A percentile compares a stretch with the other conserved stretches of the same genome.
Conservation (phyloP, 805 yeast species). For the Metschnikowia colocasiae region DNA sequence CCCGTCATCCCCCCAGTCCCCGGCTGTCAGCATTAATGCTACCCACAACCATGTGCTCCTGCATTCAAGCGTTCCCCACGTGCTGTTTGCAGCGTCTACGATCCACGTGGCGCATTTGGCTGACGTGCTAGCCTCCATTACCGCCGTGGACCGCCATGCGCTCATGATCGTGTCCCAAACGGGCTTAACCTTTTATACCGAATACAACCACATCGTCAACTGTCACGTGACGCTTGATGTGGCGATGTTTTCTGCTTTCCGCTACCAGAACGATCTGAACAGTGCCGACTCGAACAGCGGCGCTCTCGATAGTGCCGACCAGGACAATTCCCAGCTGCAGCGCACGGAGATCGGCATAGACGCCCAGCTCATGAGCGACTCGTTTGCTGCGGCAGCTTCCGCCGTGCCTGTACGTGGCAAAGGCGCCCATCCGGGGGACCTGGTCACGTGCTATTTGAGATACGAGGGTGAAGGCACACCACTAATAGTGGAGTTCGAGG, state of each 20-base stretch:
- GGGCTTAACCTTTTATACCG: slow-evolving; percentile 34
- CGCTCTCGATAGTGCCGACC: not conserved
- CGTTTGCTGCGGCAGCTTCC: slow-evolving; percentile 32
- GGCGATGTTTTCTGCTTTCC: slow-evolving; percentile 32
- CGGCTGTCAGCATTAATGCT: not conserved
- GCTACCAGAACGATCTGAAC: slow-evolving; percentile 11
- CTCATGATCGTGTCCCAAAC: slow-evolving; percentile 29
- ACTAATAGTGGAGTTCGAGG: slow-evolving; percentile 40
- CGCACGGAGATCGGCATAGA: slow-evolving; percentile 33
- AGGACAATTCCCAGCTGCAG: not conserved
- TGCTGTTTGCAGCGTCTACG: slow-evolving; percentile 34
- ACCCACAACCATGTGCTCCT: not conserved
- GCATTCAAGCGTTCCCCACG: not conserved
- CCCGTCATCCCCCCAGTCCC: slow-evolving; percentile 13
- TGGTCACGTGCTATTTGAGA: slow-evolving; percentile 32
- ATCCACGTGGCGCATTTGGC: slow-evolving; percentile 36
- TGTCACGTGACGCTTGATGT: slow-evolving; percentile 36
- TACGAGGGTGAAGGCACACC: slow-evolving; percentile 41
- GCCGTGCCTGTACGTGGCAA: slow-evolving; percentile 11
- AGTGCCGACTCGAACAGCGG: not conserved
- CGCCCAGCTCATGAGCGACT: slow-evolving; percentile 31
- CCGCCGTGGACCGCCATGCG: slow-evolving; percentile 33
- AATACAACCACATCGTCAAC: slow-evolving; percentile 35
- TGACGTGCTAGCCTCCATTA: slow-evolving; percentile 32
- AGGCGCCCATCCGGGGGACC: slow-evolving; percentile 12